A percentile compares a stretch with the other conserved stretches of the same genome.
These are phyloP conservation scores for Elasticomyces elasticus DNA, from an alignment of 495 filamentous ascomycete species.

Conservation along the genomic window DNA sequence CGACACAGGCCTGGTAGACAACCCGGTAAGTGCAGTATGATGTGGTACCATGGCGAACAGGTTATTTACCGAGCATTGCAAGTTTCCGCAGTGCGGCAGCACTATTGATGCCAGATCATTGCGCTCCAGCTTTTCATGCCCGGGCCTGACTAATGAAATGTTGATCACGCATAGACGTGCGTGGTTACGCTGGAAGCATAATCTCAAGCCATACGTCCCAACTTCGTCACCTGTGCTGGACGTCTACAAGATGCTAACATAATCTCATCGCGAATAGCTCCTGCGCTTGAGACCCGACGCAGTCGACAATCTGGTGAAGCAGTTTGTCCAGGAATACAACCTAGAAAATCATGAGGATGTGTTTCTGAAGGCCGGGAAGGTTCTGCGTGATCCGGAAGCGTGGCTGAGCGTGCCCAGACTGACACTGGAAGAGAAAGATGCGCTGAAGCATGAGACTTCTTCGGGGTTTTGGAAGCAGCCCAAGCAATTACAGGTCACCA, in stretches of 20 bases:
- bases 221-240: too few relatives aligned
- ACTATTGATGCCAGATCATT: too few relatives aligned
- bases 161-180: too few relatives aligned
- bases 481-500: constrained; percentile 54
- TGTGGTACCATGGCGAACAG: too few relatives aligned
- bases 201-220: too few relatives aligned
- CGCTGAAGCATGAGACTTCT: constrained; percentile 45
- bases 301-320: background rate
- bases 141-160: too few relatives aligned
- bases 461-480: constrained; percentile 55
- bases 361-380: constrained; percentile 8
- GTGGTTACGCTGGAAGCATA: too few relatives aligned
- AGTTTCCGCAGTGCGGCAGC: too few relatives aligned
- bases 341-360: constrained; percentile 10
- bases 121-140: too few relatives aligned
- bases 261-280: constrained; percentile 8
- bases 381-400: constrained; percentile 11
- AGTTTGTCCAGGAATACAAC: constrained; percentile 1
- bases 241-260: too few relatives aligned
- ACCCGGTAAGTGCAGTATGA: too few relatives aligned
- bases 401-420: constrained; percentile 9
- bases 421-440: constrained; percentile 36
- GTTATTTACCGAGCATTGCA: too few relatives aligned
- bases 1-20: constrained; percentile 4
- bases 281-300: constrained; percentile 3